Evolutionary conservation across 2,329 filamentous ascomycete species (phyloP), one percentile per base, ranked within the genome.

Genomic region (Chlorencoelia australis): DNA sequence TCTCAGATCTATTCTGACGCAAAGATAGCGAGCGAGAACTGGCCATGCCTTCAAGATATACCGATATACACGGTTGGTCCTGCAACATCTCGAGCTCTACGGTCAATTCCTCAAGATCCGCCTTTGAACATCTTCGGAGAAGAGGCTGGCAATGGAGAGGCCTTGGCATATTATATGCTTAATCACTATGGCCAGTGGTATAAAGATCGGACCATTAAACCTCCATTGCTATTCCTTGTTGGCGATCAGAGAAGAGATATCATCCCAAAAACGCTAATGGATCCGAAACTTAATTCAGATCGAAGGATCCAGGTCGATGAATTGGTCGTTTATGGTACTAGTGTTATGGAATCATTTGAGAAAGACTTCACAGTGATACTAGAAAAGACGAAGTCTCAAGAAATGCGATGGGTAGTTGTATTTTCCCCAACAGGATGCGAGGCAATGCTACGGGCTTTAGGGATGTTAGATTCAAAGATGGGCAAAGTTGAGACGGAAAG

Each of bases 201-300:
- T 45, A 44, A 53, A 22, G 56, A 56, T 24, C 54, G 59, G 33
- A 16, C 39, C 10, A 19, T 47, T 10, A 75, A 75, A 49, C 76
- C 70, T 1, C 71, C 81, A 0, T 58, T 96, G 4, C 63, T 96
- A 1, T 98, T 96, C 57, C 71, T 93, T 10, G 87, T 94, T 0
- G 91, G 91, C 14, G 89, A 95, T 56, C 83, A 88, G 55, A 73
- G 87, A 37, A 68, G 91, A 29, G 91, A 96, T 56, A 76, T 94
- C 46, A 94, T 98, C 45, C 88, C 91, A 1, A 83, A 73, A 49
- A 85, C 75, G 1, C 64, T 96, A 24, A 82, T 78, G 66, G 69
- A 73, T 25, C 54, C 64, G 0, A 49, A 55, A 0, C 60, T 87
- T 7, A 58, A 69, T 0, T 45, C 55, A 0, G 53, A 64, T 10